Percentiles rank a stretch among this genome's conserved stretches.
Evolutionary conservation across 2,329 filamentous ascomycete species (phyloP).

Genomic region (Immersiporthe knoxdaviesiana): DNA sequence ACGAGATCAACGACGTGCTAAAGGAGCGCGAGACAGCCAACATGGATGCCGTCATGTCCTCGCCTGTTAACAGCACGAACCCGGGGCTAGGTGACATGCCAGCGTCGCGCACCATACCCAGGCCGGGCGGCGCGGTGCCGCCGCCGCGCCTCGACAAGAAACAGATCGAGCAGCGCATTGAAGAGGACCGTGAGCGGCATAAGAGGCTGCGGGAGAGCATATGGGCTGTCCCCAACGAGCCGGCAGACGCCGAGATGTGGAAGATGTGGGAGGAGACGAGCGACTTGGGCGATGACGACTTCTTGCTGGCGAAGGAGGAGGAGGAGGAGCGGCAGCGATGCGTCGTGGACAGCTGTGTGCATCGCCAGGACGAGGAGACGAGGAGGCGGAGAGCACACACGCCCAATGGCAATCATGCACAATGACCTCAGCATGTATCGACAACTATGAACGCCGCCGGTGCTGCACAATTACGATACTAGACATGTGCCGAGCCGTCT

Average conservation of each 20-base stretch:
- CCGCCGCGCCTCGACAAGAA: constrained; percentile 70
- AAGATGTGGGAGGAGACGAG: constrained; percentile 87
- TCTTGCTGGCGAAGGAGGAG: constrained; percentile 76
- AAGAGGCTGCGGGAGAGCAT: constrained; percentile 90
- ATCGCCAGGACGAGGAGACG: constrained; percentile 34
- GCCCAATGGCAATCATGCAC: constrained; percentile 29
- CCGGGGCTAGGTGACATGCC: constrained; percentile 47
- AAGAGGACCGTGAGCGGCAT: constrained; percentile 93
- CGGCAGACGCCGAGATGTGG: constrained; percentile 70
- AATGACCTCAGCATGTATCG: neutral
- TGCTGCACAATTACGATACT: neutral
- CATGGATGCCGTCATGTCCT: constrained; percentile 57
- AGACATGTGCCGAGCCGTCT: neutral
- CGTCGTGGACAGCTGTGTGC: constrained; percentile 43
- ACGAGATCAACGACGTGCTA: constrained; percentile 81
- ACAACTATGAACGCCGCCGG: neutral
- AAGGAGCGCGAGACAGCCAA: constrained; percentile 73
- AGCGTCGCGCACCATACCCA: constrained; percentile 46
- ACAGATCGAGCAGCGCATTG: constrained; percentile 93
- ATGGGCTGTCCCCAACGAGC: constrained; percentile 77
- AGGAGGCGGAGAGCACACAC: constrained; percentile 17
- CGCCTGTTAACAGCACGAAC: constrained; percentile 49
- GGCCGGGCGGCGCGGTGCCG: constrained; percentile 35
- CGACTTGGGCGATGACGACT: constrained; percentile 86
- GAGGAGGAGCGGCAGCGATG: constrained; percentile 49